Evolutionary conservation across 2,329 filamentous ascomycete genomes (phyloP), one percentile per base, ranked within the genome.

Genomic region (Ciborinia camelliae): DNA sequence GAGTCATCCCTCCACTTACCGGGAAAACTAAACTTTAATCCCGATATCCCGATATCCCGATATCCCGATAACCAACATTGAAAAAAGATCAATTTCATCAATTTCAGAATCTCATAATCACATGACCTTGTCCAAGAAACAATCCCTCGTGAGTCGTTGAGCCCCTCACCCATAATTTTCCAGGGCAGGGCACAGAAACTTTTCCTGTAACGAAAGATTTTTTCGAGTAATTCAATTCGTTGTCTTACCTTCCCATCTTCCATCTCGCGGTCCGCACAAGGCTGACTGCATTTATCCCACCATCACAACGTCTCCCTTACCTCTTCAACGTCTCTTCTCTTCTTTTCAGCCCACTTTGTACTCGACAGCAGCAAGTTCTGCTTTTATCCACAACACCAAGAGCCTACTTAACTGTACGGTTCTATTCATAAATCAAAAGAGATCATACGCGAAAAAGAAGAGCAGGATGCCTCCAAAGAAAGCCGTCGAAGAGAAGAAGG

Each of bases 391-490:
- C 60, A 60, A 50, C 23, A 58, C 58, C 35, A 32, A 35, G 62
- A 72, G 71, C 73, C 73, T 74, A 73, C 71, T 75, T 76, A 70
- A 69, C 72, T 73, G 72, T 75, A 73, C 73, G 70, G 73, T 74
- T 72, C 62, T 63, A 18, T 72, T 79, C 75, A 71, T 82, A 55
- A 78, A 80, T 77, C 78, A 81, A 71, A 80, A 77, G 75, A 81
- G 84, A 75, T 78, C 76, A 72, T 87, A 87, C 82, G 81, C 82
- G 75, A 85, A 82, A 79, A 77, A 69, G 47, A 74, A 68, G 51
- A 51, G 63, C 48, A 65, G 39, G 50, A 99, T 99, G 95, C 84
- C 92, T 81, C 95, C 95, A 78, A 99, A 99, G 86, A 98, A 98
- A 82, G 82, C 81, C 62, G 89, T 87, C 74, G 87, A 91, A 75